Conservation (phyloP, 2,329 filamentous ascomycete genomes). For the Xylariaceae sp. region DNA sequence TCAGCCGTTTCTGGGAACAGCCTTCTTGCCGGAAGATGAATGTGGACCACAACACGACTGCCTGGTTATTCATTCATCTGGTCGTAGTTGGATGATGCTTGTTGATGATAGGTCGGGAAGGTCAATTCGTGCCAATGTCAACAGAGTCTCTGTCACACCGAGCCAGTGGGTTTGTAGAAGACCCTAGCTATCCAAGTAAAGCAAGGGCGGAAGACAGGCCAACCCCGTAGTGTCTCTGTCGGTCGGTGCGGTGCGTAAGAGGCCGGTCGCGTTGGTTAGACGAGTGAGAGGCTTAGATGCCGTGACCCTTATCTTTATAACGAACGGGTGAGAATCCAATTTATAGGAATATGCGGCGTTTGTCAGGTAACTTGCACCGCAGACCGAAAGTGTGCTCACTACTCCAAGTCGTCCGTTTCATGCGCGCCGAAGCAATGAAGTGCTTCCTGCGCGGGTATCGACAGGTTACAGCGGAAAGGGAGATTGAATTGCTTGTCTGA, state of each 20-base stretch:
- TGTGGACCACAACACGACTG: background rate
- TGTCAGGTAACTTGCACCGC: background rate
- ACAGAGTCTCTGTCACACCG: too few species aligned
- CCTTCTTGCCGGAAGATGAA: background rate
- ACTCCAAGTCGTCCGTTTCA: background rate
- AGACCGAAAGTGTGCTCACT: background rate
- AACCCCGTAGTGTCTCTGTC: background rate
- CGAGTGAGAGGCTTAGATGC: background rate
- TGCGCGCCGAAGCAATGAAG: background rate
- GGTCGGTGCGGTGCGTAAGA: background rate
- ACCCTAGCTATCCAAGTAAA: too few species aligned
- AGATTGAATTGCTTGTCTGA: background rate
- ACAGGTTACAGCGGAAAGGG: background rate
- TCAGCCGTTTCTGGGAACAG: background rate
- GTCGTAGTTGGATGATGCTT: too few species aligned
- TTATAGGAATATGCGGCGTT: background rate
- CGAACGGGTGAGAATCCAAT: too few species aligned
- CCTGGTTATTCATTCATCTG: background rate
- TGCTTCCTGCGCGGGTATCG: background rate
- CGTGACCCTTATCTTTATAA: too few species aligned
- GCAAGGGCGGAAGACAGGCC: background rate
- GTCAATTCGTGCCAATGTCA: too few species aligned
- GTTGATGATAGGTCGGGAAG: too few species aligned
- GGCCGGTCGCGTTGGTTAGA: background rate
- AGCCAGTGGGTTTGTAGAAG: too few species aligned